These are phyloP conservation scores for Beauveria asiatica DNA, from an alignment of 2,329 filamentous ascomycete genomes.

Conservation along the genomic window DNA sequence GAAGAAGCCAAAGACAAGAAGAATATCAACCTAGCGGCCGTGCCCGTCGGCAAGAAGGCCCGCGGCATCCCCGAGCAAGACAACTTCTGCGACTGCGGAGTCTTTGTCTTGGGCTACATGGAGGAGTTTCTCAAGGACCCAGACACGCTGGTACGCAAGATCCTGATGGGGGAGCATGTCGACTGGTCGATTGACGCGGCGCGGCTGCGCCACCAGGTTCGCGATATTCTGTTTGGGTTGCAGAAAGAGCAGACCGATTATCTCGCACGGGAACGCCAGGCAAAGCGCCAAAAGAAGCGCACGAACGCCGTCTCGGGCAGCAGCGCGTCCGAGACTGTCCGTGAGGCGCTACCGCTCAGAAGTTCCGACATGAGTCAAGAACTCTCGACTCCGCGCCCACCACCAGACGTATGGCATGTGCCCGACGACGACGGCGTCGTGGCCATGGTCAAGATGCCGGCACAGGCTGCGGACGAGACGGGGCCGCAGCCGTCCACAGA, in stretches of 20 bases:
- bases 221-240: conserved; percentile 55
- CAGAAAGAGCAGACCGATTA: conserved; percentile 47
- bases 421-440: not conserved
- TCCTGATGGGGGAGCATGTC: conserved; percentile 51
- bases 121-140: conserved; percentile 73
- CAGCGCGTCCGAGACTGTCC: conserved; percentile 3
- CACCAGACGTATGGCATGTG: not conserved
- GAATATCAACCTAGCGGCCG: conserved; percentile 29
- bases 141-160: conserved; percentile 55
- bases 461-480: not conserved
- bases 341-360: not conserved
- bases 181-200: conserved; percentile 48
- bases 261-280: conserved; percentile 29
- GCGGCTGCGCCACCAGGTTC: conserved; percentile 55
- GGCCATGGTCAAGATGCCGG: not conserved
- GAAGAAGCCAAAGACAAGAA: conserved; percentile 62
- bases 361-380: not conserved
- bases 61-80: conserved; percentile 68
- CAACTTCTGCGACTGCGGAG: conserved; percentile 83
- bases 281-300: conserved; percentile 15
- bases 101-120: conserved; percentile 79
- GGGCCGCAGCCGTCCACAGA: not conserved
- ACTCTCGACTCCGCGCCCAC: not conserved
- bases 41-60: conserved; percentile 52
- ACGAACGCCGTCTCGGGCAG: not conserved